These are phyloP conservation scores for Exidia glandulosa DNA, from an alignment of 768 basidiomycete species.

Conservation along the genomic window DNA sequence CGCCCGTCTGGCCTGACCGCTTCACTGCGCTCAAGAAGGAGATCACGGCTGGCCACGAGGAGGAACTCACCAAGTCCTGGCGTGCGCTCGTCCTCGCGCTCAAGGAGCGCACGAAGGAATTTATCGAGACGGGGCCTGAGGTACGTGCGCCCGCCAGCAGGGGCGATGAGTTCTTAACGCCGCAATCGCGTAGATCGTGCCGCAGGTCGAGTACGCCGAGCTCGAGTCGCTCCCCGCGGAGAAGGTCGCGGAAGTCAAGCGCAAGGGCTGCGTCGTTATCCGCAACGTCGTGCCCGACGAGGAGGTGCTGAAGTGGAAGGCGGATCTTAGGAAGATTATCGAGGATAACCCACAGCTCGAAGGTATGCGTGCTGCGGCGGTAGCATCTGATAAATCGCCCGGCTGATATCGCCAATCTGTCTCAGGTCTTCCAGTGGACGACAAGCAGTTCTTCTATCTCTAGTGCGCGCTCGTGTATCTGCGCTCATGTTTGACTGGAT, in stretches of 20 bases:
- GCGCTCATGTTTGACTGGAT: slow-evolving; percentile 2
- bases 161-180: neutral
- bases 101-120: slow-evolving; percentile 30
- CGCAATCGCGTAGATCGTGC: slow-evolving; percentile 35
- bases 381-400: neutral
- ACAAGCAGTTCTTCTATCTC: slow-evolving; percentile 65
- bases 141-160: slow-evolving; percentile 22
- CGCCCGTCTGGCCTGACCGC: slow-evolving; percentile 26
- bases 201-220: slow-evolving; percentile 48
- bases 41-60: slow-evolving; percentile 40
- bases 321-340: slow-evolving; percentile 42
- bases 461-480: slow-evolving; percentile 35
- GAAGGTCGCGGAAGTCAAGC: slow-evolving; percentile 37
- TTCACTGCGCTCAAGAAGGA: slow-evolving; percentile 48
- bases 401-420: neutral
- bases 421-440: slow-evolving; percentile 41
- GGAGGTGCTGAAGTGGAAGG: slow-evolving; percentile 49
- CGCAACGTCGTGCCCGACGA: slow-evolving; percentile 45
- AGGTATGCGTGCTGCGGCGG: slow-evolving; percentile 24
- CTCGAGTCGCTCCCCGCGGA: slow-evolving; percentile 35
- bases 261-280: slow-evolving; percentile 51
- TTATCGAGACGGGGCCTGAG: slow-evolving; percentile 36
- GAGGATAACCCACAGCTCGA: slow-evolving; percentile 43
- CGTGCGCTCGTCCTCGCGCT: slow-evolving; percentile 44
- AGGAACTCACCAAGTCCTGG: slow-evolving; percentile 49